Evolutionary conservation across 257 asterid species (phyloP), one percentile per base, ranked within the genome.

Genomic region (Solanum bulbocastanum): DNA sequence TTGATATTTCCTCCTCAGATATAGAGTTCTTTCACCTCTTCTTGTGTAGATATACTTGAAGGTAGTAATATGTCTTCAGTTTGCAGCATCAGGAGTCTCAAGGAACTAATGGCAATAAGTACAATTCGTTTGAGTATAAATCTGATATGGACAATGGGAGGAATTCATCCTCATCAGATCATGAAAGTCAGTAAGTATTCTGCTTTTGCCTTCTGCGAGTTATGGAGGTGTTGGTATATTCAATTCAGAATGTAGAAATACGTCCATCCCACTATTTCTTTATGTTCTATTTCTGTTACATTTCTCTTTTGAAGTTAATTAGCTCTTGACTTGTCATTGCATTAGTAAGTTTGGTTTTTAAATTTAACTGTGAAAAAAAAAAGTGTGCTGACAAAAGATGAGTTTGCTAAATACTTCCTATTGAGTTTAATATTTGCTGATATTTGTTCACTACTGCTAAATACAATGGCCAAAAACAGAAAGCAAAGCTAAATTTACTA

Each of bases 171-270:
- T 94, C 98, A 74, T 94, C 98, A 52, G 98, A 96, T 88, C 96
- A 49, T 87, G 99, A 95, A 90, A 96, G 99, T 90, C 99, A 96
- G 98, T 96, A 94, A 95, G 99, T 94, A 83, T 75, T 85, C 52
- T 74, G 30, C 30, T 49, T 49, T 82, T 49, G 27, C 69, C 69
- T 82, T 82, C 69, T 82, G 71, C 13, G 13, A 49, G 20, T 82
- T 82, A 10, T 20, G 44, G 69, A 30, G 86, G 27, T 52, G 86
- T 20, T 15, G 4, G 20, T 30, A 11, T 82, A 33, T 82, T 44
- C 27, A 10, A 79, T 27, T 79, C 66, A 27, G 40, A 15, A 79
- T 27, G 27, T 79, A 27, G 84, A 79, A 79, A 76, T 25, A 25
- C 10, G 25, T 79, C 37, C 65, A 44, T 79, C 32, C 40, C 85